These are phyloP conservation scores for Alternaria ethzedia DNA, from an alignment of 2,329 filamentous ascomycete species.

Conservation along the genomic window DNA sequence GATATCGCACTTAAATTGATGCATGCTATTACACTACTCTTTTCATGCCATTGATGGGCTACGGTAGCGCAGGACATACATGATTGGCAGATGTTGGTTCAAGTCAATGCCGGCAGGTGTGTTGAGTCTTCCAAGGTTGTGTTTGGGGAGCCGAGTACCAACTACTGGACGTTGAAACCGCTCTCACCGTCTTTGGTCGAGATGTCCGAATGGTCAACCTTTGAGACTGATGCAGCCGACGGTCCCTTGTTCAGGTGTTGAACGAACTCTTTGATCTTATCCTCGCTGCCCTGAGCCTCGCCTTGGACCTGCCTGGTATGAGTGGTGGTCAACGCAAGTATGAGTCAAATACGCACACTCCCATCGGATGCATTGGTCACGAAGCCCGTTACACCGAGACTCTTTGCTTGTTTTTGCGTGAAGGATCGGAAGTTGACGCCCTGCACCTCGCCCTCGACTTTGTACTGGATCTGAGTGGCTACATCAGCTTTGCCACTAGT, in stretches of 20 bases:
- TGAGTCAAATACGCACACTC: slow-evolving; percentile 37
- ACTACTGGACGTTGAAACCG: slow-evolving; percentile 58
- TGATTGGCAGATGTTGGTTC: background rate
- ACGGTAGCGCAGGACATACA: background rate
- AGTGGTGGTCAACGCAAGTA: slow-evolving; percentile 2
- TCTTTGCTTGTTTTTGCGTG: slow-evolving; percentile 53
- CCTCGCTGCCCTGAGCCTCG: slow-evolving; percentile 79
- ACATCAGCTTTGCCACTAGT: slow-evolving; percentile 23
- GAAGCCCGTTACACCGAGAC: slow-evolving; percentile 53
- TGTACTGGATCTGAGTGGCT: slow-evolving; percentile 53
- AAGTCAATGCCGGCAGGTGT: background rate
- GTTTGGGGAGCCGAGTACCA: background rate
- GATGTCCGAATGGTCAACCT: slow-evolving; percentile 73
- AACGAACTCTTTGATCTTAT: slow-evolving; percentile 71
- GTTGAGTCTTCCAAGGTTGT: background rate
- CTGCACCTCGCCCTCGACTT: slow-evolving; percentile 56
- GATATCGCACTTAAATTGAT: background rate
- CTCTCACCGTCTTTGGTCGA: slow-evolving; percentile 70
- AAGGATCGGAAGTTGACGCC: slow-evolving; percentile 60
- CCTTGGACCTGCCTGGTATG: slow-evolving; percentile 73
- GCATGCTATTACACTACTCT: background rate
- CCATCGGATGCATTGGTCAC: slow-evolving; percentile 57
- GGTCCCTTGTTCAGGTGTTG: slow-evolving; percentile 79
- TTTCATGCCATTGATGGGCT: background rate
- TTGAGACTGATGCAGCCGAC: slow-evolving; percentile 71